These are phyloP conservation scores for Crithidia fasciculata DNA, from an alignment of 208 protist genomes.

Conservation along the genomic window DNA sequence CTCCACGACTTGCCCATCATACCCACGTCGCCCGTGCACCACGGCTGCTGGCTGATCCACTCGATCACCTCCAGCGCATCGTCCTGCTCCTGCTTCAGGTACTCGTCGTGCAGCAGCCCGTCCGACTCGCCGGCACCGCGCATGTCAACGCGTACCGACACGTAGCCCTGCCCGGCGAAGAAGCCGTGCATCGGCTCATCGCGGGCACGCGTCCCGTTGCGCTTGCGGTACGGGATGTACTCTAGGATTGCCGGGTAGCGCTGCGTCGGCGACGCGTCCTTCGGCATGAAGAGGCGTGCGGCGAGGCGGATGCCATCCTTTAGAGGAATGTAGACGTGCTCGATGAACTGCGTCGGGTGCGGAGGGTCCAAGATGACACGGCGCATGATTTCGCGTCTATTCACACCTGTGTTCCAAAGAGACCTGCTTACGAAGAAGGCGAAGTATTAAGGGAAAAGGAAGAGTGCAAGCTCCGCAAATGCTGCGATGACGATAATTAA, in stretches of 20 bases:
- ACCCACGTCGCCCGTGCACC: constrained; percentile 65
- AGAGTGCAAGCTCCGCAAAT: no score
- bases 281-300: constrained; percentile 56
- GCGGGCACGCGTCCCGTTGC: constrained; percentile 58
- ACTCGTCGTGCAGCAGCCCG: constrained; percentile 59
- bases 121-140: constrained; percentile 68
- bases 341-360: constrained; percentile 39
- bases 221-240: constrained; percentile 77
- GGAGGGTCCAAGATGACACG: constrained; percentile 38
- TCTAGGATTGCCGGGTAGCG: constrained; percentile 60
- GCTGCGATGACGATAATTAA: no score
- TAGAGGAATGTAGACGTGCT: constrained; percentile 56
- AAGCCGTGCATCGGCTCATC: constrained; percentile 81
- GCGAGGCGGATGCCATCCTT: constrained; percentile 53
- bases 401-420: background rate
- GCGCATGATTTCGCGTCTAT: constrained; percentile 5
- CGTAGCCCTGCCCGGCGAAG: constrained; percentile 59
- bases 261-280: constrained; percentile 20
- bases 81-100: constrained; percentile 66
- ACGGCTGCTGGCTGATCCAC: constrained; percentile 61
- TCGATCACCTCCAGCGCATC: constrained; percentile 71
- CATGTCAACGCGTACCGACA: constrained; percentile 68
- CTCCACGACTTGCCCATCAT: constrained; percentile 81
- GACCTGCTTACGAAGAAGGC: no score
- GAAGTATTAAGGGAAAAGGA: no score